Base-by-base conservation (phyloP, 1,284 basidiomycete species). In the Porogramme epimiltina region DNA sequence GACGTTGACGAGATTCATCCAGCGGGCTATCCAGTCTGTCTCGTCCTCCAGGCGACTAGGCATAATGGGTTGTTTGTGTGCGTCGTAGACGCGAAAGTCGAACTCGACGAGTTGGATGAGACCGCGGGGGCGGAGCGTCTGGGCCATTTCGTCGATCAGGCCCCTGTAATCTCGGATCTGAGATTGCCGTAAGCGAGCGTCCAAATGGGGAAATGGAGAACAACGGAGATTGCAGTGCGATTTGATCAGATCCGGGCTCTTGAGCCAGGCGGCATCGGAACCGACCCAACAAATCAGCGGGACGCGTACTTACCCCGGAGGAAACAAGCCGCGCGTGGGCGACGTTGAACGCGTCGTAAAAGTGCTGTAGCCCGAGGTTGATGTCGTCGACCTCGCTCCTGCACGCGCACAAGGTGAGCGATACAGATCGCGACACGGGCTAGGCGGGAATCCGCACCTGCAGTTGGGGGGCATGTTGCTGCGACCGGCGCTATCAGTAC, bases 321-420 rank as follows among this genome's bases (percentile, higher is more conserved):
- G 82, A 78, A 54, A 89, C 78, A 41, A 88, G 75, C 25, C 85
- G 81, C 25, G 79, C 78, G 62, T 91, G 88, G 0, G 89, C 83
- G 22, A 87, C 82, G 61, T 91, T 80, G 69, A 90, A 91, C 47
- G 83, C 77, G 5, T 82, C 84, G 61, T 85, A 88, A 64, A 85
- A 91, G 68, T 91, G 89, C 59, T 89, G 85, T 13, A 91, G 73
- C 2, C 89, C 89, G 18, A 91, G 80, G 69, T 91, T 91, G 62
- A 91, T 82, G 67, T 91, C 89, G 67, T 91, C 89, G 6, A 91
- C 79, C 68, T 91, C 89, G 61, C 84, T 87, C 72, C 89, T 88
- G 62, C 28, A 62, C 40, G 10, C 13, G 33, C 22, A 19, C 43
- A 36, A 37, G 34, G 13, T 49, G 49, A 48, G 28, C 18, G 37